Conservation (phyloP, 352 stramenopile genomes). For the Pythium sp. region DNA sequence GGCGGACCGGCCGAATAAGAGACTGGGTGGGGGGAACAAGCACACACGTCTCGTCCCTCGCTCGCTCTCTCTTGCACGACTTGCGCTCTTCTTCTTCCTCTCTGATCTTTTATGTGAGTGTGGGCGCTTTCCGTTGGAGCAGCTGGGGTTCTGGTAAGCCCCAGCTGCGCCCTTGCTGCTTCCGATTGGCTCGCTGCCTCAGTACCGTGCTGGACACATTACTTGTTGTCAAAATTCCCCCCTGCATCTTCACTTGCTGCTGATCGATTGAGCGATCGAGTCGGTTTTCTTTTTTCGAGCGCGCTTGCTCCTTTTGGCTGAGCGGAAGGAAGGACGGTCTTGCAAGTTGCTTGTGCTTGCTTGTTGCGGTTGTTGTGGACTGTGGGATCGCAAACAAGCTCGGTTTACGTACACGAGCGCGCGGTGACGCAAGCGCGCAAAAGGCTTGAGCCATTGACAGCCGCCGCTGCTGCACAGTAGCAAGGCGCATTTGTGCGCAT, state of each 20-base stretch:
- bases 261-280: not conserved
- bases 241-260: not conserved
- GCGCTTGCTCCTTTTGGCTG: not conserved
- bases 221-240: not conserved
- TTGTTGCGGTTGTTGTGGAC: not conserved
- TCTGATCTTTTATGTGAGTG: constrained; percentile 20
- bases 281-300: constrained; percentile 20
- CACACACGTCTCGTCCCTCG: not conserved
- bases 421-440: not conserved
- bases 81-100: constrained; percentile 9
- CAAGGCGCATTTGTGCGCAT: not conserved
- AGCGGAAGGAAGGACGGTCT: not conserved
- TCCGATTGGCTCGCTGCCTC: not conserved
- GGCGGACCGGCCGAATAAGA: not conserved
- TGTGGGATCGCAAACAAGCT: constrained; percentile 2
- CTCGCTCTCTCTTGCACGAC: not conserved
- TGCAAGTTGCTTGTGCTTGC: not conserved
- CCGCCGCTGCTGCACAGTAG: no score
- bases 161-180: constrained; percentile 3
- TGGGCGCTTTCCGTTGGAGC: constrained; percentile 10
- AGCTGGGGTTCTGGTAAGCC: constrained; percentile 4
- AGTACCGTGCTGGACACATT: not conserved
- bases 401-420: constrained; percentile 2
- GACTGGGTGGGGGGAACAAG: not conserved
- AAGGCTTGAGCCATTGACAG: constrained; percentile 10